A percentile compares a stretch with the other conserved stretches of the same genome.
phyloP scores from a whole-genome alignment of 805 yeast species.

The Wickerhamomyces tratensis region DNA sequence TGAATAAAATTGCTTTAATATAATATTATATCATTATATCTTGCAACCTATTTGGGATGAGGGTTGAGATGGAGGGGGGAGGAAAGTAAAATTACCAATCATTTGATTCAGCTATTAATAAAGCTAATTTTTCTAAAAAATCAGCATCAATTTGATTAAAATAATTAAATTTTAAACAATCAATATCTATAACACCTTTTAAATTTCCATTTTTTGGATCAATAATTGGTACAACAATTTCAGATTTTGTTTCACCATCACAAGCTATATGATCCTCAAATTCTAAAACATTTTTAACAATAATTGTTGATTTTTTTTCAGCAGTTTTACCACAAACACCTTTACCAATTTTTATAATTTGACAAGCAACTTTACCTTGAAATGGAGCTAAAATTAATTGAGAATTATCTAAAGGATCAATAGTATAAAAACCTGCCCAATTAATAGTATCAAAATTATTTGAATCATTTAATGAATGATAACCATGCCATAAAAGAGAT shows the following conservation, averaged over 20 bases:
- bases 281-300: slow-evolving; percentile 67
- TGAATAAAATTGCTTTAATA: too few species aligned
- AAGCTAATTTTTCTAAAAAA: slow-evolving; percentile 52
- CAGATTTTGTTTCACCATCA: slow-evolving; percentile 91
- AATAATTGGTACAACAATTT: slow-evolving; percentile 81
- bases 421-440: slow-evolving; percentile 90
- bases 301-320: slow-evolving; percentile 41
- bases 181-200: slow-evolving; percentile 81
- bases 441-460: slow-evolving; percentile 36
- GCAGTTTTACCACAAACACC: slow-evolving; percentile 96
- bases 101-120: slow-evolving; percentile 41
- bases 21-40: too few species aligned
- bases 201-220: slow-evolving; percentile 25
- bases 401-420: slow-evolving; percentile 18
- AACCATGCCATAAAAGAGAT: slow-evolving; percentile 83
- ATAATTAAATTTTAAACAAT: slow-evolving; percentile 55
- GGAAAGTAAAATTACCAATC: slow-evolving; percentile 38
- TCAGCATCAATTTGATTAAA: slow-evolving; percentile 56
- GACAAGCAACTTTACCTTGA: slow-evolving; percentile 96
- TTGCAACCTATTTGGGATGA: too few species aligned
- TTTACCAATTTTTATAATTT: slow-evolving; percentile 59
- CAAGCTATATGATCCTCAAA: slow-evolving; percentile 96
- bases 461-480: slow-evolving; percentile 40
- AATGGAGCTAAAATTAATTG: slow-evolving; percentile 81
- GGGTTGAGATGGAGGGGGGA: too few species aligned